A percentile compares a stretch with the other conserved stretches of the same genome.
These are phyloP conservation scores for Zychaea mexicana DNA, from an alignment of 371 early-diverging fungal species.

Conservation along the genomic window DNA sequence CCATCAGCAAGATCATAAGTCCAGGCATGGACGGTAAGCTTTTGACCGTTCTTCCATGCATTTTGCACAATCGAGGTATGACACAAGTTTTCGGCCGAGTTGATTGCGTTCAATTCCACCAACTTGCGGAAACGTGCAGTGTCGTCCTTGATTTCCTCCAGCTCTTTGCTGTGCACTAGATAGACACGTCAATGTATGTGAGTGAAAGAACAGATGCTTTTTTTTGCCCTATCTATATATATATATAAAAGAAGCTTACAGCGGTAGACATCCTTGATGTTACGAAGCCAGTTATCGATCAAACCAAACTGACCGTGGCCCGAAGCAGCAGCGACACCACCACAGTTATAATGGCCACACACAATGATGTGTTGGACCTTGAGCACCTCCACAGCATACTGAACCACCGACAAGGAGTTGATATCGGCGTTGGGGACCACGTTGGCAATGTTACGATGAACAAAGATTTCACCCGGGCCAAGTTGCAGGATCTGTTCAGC, in stretches of 20 bases:
- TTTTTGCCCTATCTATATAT: not conserved
- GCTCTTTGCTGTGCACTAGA: constrained; percentile 46
- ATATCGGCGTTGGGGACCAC: constrained; percentile 79
- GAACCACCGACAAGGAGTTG: constrained; percentile 83
- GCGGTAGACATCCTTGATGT: constrained; percentile 77
- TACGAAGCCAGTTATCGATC: constrained; percentile 86
- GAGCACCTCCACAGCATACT: constrained; percentile 91
- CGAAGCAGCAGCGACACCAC: constrained; percentile 80
- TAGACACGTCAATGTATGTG: not conserved
- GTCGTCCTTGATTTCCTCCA: constrained; percentile 46
- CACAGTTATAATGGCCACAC: constrained; percentile 91
- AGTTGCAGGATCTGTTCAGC: constrained; percentile 65
- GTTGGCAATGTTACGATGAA: constrained; percentile 96
- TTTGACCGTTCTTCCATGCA: constrained; percentile 81
- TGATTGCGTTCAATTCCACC: constrained; percentile 76
- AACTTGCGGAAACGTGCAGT: constrained; percentile 53
- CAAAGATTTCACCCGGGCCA: constrained; percentile 90
- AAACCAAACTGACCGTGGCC: constrained; percentile 70
- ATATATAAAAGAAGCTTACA: constrained; percentile 25
- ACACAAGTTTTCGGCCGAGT: constrained; percentile 74
- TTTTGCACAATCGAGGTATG: constrained; percentile 79
- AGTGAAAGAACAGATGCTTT: not conserved
- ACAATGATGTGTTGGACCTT: constrained; percentile 93
- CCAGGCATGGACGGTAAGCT: constrained; percentile 84
- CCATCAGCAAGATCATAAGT: constrained; percentile 79